These are phyloP conservation scores for Silene uniflora DNA, from an alignment of 148 eudicot species.

Conservation along the genomic window DNA sequence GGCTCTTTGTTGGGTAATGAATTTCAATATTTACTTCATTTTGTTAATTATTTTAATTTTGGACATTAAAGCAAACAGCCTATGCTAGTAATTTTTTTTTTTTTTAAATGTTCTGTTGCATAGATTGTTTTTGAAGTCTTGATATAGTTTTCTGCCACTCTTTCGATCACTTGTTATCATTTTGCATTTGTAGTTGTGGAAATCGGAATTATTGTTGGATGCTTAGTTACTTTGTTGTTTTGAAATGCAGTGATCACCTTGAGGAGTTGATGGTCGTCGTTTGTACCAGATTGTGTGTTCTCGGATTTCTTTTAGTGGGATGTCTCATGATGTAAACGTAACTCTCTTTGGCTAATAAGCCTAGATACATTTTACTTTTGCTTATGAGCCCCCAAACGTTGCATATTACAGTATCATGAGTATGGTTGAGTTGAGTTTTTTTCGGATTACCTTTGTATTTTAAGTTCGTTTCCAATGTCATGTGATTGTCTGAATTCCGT, in stretches of 20 bases:
- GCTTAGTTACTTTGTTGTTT: neutral
- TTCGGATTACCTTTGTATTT: neutral
- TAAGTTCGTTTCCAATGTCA: neutral
- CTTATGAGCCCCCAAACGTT: neutral
- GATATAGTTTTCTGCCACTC: too few species aligned
- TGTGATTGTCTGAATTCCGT: neutral
- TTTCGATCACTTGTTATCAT: neutral
- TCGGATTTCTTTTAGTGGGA: slow-evolving; percentile 2
- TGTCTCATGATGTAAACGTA: neutral
- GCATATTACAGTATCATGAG: neutral
- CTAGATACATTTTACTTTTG: neutral
- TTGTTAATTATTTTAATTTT: too few species aligned
- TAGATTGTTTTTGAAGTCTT: too few species aligned
- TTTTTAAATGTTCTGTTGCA: too few species aligned
- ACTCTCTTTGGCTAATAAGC: neutral
- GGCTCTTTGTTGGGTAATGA: too few species aligned
- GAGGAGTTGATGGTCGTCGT: neutral
- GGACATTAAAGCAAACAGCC: too few species aligned
- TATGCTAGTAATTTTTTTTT: neutral
- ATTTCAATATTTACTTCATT: neutral
- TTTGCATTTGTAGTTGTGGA: neutral
- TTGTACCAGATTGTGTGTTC: neutral
- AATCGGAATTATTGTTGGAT: neutral
- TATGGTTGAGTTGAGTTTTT: neutral
- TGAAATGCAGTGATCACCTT: slow-evolving; percentile 15